Evolutionary conservation across 2,329 filamentous ascomycete species (phyloP).

Genomic region (Xylariomycetidae sp.): DNA sequence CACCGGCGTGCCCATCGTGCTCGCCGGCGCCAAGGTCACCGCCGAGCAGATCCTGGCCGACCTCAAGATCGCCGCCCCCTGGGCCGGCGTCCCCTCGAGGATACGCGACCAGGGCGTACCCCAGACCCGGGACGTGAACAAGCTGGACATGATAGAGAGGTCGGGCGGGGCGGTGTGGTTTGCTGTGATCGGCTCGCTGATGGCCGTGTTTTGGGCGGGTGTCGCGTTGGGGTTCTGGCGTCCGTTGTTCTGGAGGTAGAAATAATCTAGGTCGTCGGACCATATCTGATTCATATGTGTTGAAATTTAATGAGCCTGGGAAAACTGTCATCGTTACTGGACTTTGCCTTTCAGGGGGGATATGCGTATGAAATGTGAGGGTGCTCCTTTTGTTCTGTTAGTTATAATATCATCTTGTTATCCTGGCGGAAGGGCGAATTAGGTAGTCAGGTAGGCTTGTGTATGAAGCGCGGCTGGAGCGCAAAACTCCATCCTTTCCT

Average conservation of each 20-base stretch:
- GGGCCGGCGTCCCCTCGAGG: conserved; percentile 15
- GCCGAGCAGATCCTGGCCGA: conserved; percentile 39
- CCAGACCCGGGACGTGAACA: conserved; percentile 9
- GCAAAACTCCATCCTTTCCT: too few relatives aligned
- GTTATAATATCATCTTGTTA: too few relatives aligned
- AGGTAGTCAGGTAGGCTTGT: too few relatives aligned
- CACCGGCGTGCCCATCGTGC: conserved; percentile 69
- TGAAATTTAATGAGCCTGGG: too few relatives aligned
- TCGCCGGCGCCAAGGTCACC: conserved; percentile 63
- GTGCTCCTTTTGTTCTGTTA: too few relatives aligned
- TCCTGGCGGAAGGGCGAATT: too few relatives aligned
- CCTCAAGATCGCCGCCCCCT: conserved; percentile 23
- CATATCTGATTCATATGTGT: too few relatives aligned
- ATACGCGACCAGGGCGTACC: conserved; percentile 11
- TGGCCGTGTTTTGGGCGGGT: conserved; percentile 1
- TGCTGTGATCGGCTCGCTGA: neutral
- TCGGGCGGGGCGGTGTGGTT: conserved; percentile 4
- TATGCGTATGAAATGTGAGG: too few relatives aligned
- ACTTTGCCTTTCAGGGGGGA: too few relatives aligned
- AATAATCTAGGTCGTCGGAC: neutral
- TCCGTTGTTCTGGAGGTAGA: conserved; percentile 1
- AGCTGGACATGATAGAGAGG: conserved; percentile 14
- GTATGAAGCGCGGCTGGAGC: too few relatives aligned
- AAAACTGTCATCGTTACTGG: too few relatives aligned
- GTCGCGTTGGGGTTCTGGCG: conserved; percentile 7